Evolutionary conservation across 306 rosid genomes (phyloP), one percentile per base, ranked within the genome.

Genomic region (Quercus wislizeni): DNA sequence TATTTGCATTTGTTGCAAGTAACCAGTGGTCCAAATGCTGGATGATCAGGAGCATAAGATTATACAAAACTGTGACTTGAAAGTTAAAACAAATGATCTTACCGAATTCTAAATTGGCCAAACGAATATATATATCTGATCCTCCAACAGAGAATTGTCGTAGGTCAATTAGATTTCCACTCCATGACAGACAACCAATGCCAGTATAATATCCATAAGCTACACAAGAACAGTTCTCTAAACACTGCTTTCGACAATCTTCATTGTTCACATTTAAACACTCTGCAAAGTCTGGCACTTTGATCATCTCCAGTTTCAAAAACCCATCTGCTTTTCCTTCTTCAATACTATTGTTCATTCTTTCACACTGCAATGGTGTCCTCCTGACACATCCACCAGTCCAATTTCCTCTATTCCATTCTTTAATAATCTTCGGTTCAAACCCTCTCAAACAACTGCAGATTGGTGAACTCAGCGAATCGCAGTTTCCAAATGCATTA

Each of bases 251-350:
- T 79, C 21, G 56, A 55, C 89, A 83, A 1, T 1, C 9, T 4
- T 75, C 83, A 0, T 20, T 25, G 5, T 63, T 67, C 5, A 27
- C 69, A 52, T 31, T 12, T 0, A 72, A 1, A 21, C 18, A 20
- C 21, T 80, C 69, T 7, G 82, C 82, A 33, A 74, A 80, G 58
- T 62, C 79, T 0, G 90, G 97, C 54, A 87, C 62, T 80, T 89
- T 89, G 17, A 89, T 80, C 62, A 28, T 78, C 17, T 54, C 63
- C 6, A 88, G 8, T 21, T 14, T 52, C 0, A 69, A 3, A 82
- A 84, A 92, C 1, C 84, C 89, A 46, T 88, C 94, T 70, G 55
- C 74, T 4, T 55, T 7, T 3, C 33, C 38, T 17, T n/a, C 46
- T 15, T 69, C 4, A 41, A 25, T 17, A 8, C 6, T 12, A 11